These are phyloP conservation scores for Termitomyces sp. DNA, from an alignment of 768 basidiomycete species.

Conservation along the genomic window DNA sequence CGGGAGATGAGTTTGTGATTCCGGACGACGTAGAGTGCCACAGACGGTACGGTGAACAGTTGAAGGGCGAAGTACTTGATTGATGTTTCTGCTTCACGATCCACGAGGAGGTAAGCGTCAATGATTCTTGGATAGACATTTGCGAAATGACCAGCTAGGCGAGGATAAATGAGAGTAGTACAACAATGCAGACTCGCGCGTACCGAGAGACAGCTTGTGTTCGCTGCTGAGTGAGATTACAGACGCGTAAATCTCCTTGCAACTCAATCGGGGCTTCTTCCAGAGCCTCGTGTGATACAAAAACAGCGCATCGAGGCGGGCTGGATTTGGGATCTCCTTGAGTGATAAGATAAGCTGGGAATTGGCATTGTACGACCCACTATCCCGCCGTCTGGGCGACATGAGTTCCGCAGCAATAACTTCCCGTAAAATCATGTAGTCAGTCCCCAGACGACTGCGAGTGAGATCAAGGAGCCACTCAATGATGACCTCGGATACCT, in stretches of 20 bases:
- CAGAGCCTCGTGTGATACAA: slow-evolving; percentile 80
- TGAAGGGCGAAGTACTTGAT: slow-evolving; percentile 92
- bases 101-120: slow-evolving; percentile 86
- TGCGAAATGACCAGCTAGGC: slow-evolving; percentile 74
- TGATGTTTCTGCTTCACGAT: slow-evolving; percentile 92
- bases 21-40: slow-evolving; percentile 72
- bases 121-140: slow-evolving; percentile 82
- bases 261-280: slow-evolving; percentile 75
- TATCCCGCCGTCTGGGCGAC: slow-evolving; percentile 51
- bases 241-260: slow-evolving; percentile 80
- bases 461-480: slow-evolving; percentile 83
- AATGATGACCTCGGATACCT: slow-evolving; percentile 76
- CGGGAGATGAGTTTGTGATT: slow-evolving; percentile 69
- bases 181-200: slow-evolving; percentile 17
- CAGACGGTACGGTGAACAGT: slow-evolving; percentile 86
- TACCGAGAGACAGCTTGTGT: slow-evolving; percentile 77
- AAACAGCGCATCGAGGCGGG: slow-evolving; percentile 69
- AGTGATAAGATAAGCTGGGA: slow-evolving; percentile 29
- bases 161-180: not conserved
- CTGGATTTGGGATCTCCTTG: slow-evolving; percentile 44
- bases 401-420: slow-evolving; percentile 67
- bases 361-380: slow-evolving; percentile 35
- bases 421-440: slow-evolving; percentile 64
- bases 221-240: slow-evolving; percentile 64
- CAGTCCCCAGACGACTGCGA: slow-evolving; percentile 62